Evolutionary conservation across 2,329 filamentous ascomycete genomes (phyloP).

Genomic region (Aciculosporium take): DNA sequence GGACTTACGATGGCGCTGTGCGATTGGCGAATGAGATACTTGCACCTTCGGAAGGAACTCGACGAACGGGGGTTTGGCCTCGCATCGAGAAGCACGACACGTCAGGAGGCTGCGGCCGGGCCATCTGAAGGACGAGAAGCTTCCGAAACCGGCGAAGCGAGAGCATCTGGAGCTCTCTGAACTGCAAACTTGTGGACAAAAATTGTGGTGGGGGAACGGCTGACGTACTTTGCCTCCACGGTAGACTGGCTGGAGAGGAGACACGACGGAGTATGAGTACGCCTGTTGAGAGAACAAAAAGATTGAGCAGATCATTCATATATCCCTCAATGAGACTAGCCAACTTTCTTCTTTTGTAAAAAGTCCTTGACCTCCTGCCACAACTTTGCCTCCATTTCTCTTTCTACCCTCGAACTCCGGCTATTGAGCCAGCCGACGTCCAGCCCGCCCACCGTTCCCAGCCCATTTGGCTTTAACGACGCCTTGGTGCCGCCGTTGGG

Average conservation of each 20-base stretch:
- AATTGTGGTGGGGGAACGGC: too few species aligned
- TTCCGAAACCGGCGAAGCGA: not conserved
- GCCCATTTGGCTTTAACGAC: constrained; percentile 38
- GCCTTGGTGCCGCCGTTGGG: constrained; percentile 23
- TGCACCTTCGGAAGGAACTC: constrained; percentile 5
- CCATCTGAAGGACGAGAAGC: not conserved
- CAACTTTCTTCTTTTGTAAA: constrained; percentile 17
- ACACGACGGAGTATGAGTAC: not conserved
- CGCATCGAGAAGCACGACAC: not conserved
- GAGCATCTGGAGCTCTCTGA: constrained; percentile 5
- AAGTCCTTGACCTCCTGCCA: constrained; percentile 36
- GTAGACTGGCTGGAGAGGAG: not conserved
- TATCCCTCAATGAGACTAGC: too few species aligned
- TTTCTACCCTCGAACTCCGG: constrained; percentile 64
- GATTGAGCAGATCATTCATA: too few species aligned
- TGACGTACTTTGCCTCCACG: not conserved
- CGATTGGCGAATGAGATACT: constrained; percentile 7
- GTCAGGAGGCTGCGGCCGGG: not conserved
- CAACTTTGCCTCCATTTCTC: constrained; percentile 71
- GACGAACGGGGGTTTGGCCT: constrained; percentile 4
- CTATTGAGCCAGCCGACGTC: constrained; percentile 88
- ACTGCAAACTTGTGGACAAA: not conserved
- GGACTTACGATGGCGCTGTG: constrained; percentile 5
- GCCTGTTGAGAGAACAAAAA: not conserved
- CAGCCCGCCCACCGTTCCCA: constrained; percentile 44